Percentiles rank a stretch among this genome's conserved stretches.
These are phyloP conservation scores for Colletotrichum kahawae DNA, from an alignment of 2,329 filamentous ascomycete species.

Conservation along the genomic window DNA sequence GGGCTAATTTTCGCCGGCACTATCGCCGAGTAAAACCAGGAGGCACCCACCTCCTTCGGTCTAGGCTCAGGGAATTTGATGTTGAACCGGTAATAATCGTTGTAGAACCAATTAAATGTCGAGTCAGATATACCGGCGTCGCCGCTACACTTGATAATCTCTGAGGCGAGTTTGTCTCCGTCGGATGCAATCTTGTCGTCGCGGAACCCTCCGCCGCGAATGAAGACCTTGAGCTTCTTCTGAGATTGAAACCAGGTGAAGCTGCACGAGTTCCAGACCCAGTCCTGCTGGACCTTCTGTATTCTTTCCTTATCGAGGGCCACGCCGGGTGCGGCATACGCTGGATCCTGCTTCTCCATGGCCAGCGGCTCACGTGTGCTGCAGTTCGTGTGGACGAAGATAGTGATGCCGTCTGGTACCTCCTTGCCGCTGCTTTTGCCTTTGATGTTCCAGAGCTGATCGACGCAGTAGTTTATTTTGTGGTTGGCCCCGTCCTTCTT, in stretches of 20 bases:
- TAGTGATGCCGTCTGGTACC: slow-evolving; percentile 6
- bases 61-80: not conserved
- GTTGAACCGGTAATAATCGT: not conserved
- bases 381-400: slow-evolving; percentile 25
- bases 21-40: not conserved
- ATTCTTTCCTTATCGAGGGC: not conserved
- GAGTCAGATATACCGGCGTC: not conserved
- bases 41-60: not conserved
- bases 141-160: not conserved
- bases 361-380: slow-evolving; percentile 21
- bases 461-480: not conserved
- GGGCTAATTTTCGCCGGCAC: not conserved
- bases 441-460: not conserved
- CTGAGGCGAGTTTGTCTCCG: not conserved
- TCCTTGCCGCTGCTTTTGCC: not conserved
- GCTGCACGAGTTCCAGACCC: slow-evolving; percentile 9
- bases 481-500: not conserved
- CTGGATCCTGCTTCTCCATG: slow-evolving; percentile 19
- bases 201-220: not conserved
- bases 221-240: not conserved
- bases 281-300: not conserved
- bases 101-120: not conserved
- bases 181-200: not conserved
- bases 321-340: slow-evolving; percentile 20
- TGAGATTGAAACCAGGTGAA: not conserved